Percentiles rank a stretch among this genome's conserved stretches.
phyloP scores from a whole-genome alignment of 345 rosid species.

The Salix caprea region DNA sequence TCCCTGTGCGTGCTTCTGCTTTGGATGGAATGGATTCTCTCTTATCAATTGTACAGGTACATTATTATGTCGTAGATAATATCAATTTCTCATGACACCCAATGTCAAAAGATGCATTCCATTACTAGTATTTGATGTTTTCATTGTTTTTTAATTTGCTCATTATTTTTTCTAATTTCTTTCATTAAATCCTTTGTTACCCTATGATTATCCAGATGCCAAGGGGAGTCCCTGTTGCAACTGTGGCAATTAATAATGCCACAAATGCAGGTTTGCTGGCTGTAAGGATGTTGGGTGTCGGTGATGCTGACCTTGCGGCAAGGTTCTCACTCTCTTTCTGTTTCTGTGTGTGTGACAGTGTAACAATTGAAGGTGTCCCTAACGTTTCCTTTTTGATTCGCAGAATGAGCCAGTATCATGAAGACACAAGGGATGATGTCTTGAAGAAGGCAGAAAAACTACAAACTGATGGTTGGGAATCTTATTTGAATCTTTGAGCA shows the following conservation, averaged over 20 bases:
- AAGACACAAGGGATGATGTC: constrained; percentile 71
- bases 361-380: neutral
- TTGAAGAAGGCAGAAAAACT: constrained; percentile 67
- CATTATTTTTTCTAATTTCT: neutral
- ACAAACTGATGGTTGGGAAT: constrained; percentile 67
- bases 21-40: constrained; percentile 92
- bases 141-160: neutral
- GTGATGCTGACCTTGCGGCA: constrained; percentile 60
- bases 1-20: constrained; percentile 78
- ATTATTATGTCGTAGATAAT: neutral
- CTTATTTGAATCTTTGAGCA: constrained; percentile 33
- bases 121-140: neutral
- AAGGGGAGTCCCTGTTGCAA: constrained; percentile 92
- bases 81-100: neutral
- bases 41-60: constrained; percentile 89
- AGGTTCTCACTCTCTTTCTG: constrained; percentile 16
- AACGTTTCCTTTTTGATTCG: neutral
- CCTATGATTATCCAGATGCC: constrained; percentile 61
- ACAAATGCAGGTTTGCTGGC: constrained; percentile 85
- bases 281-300: constrained; percentile 65
- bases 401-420: constrained; percentile 91
- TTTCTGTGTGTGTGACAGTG: neutral
- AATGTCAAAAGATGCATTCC: neutral
- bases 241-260: constrained; percentile 84
- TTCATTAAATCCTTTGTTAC: neutral